Evolutionary conservation across 805 yeast genomes (phyloP), one percentile per base, ranked within the genome.

Genomic region (Starmerella tilneyi): DNA sequence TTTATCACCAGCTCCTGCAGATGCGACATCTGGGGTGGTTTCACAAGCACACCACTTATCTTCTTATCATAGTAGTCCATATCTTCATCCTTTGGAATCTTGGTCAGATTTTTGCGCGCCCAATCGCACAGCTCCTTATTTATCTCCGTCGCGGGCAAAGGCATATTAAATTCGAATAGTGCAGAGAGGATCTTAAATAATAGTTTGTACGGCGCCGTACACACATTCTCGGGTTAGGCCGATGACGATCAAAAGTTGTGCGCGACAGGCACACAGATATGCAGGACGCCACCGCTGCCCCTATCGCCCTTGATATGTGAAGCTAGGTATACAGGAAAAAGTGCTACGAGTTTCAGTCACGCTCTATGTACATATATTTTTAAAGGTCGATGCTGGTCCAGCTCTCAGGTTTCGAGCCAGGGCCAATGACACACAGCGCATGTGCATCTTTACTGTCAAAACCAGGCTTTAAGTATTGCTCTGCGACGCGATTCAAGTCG

Each of bases 401-500:
- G 17, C 47, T 46, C 15, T 28, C 46, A 9, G 47, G 50, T 20
- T 23, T 28, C 13, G 27, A 34, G 11, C 44, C 48, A 5, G 57
- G 57, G 3, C 60, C 60, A 16, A 56, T 45, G 5, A 56, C 51
- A 30, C 58, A 54, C 13, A 48, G 28, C 13, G 47, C 41, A 17
- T 42, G 23, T n/a, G 37, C 27, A 12, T 3, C 15, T 5, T 13
- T 35, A 21, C 19, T 26, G n/a, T 24, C 45, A 21, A 48, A 34
- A 21, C 44, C 41, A 2, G 47, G 41, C 28, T n/a, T 19, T 17
- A 47, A 66, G 55, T 84, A 88, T 58, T 75, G 74, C 48, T 78
- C 78, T n/a, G 81, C 77, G 17, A 68, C 95, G 9, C 71, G 68
- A 33, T 68, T 63, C 43, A 89, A 70, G 56, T 84, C 94, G 1